Evolutionary conservation across 2,329 filamentous ascomycete genomes (phyloP).

Genomic region (Ophiostoma australiae): DNA sequence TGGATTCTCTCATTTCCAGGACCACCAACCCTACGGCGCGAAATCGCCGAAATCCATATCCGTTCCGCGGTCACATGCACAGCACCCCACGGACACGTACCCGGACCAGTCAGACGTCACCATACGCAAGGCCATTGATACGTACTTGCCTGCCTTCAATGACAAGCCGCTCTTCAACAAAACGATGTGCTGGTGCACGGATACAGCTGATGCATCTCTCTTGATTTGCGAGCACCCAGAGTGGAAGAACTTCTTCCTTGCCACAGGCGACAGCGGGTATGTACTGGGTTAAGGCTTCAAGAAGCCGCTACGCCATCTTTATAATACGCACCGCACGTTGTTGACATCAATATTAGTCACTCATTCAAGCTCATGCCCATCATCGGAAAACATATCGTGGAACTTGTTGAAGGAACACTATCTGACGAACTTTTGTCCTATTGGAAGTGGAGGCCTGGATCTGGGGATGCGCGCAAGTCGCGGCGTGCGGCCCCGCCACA

Average conservation of each 20-base stretch:
- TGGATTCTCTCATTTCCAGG: slow-evolving; percentile 7
- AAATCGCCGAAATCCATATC: neutral
- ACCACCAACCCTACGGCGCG: slow-evolving; percentile 5
- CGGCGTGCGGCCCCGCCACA: slow-evolving; percentile 11
- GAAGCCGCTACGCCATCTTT: neutral
- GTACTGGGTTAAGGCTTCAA: neutral
- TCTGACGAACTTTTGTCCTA: neutral
- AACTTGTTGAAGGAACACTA: slow-evolving; percentile 11
- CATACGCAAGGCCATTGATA: neutral
- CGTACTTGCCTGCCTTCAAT: neutral
- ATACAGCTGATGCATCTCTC: slow-evolving; percentile 6
- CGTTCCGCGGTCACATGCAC: slow-evolving; percentile 9
- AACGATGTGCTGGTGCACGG: slow-evolving; percentile 10
- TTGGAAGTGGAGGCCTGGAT: slow-evolving; percentile 11
- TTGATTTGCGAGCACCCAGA: slow-evolving; percentile 14
- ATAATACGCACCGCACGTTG: neutral
- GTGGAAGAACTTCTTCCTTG: slow-evolving; percentile 8
- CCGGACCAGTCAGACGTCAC: slow-evolving; percentile 14
- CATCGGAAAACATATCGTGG: slow-evolving; percentile 12
- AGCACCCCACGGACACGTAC: slow-evolving; percentile 13
- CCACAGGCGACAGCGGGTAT: slow-evolving; percentile 13
- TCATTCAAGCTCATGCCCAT: slow-evolving; percentile 11
- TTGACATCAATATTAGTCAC: neutral
- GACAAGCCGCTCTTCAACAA: slow-evolving; percentile 16
- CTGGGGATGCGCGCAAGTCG: slow-evolving; percentile 13